A percentile compares a stretch with the other conserved stretches of the same genome.
These are phyloP conservation scores for Lactuca sativa DNA, from an alignment of 129 eudicot species.

Conservation along the genomic window DNA sequence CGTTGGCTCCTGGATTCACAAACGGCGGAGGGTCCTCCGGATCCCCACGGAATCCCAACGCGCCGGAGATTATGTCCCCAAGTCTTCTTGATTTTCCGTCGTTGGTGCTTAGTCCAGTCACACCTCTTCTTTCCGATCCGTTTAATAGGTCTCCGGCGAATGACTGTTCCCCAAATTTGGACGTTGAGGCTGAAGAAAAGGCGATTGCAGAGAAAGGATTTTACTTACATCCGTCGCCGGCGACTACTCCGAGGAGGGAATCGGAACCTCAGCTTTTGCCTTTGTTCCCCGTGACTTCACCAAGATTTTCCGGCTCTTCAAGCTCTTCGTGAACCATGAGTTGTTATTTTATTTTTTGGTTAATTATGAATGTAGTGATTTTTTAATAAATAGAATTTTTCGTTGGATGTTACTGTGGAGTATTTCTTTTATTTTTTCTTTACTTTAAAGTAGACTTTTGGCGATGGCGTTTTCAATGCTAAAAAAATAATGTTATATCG, in stretches of 20 bases:
- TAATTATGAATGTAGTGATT: conserved; percentile 14
- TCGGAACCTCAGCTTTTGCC: conserved; percentile 67
- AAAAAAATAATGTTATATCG: too few species aligned
- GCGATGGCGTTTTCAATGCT: background rate
- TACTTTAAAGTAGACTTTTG: background rate
- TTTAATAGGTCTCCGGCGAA: conserved; percentile 48
- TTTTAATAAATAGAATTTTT: background rate
- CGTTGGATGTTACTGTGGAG: background rate
- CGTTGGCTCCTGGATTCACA: conserved; percentile 46
- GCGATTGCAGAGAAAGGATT: conserved; percentile 73
- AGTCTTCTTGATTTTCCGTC: conserved; percentile 72
- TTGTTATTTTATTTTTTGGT: conserved; percentile 9
- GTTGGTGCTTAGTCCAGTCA: conserved; percentile 74
- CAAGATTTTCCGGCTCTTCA: conserved; percentile 45
- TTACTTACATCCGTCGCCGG: conserved; percentile 79
- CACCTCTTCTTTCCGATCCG: conserved; percentile 81
- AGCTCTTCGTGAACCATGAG: conserved; percentile 42
- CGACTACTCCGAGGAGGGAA: conserved; percentile 52
- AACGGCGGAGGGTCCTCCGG: conserved; percentile 21
- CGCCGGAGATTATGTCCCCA: conserved; percentile 64
- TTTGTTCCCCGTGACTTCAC: conserved; percentile 77
- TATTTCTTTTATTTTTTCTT: background rate
- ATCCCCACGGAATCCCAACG: conserved; percentile 42
- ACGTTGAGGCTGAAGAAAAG: conserved; percentile 56
- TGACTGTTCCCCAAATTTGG: conserved; percentile 18